A percentile compares a stretch with the other conserved stretches of the same genome.
These are phyloP conservation scores for Dipteronia sinensis DNA, from an alignment of 345 rosid genomes.

Conservation along the genomic window DNA sequence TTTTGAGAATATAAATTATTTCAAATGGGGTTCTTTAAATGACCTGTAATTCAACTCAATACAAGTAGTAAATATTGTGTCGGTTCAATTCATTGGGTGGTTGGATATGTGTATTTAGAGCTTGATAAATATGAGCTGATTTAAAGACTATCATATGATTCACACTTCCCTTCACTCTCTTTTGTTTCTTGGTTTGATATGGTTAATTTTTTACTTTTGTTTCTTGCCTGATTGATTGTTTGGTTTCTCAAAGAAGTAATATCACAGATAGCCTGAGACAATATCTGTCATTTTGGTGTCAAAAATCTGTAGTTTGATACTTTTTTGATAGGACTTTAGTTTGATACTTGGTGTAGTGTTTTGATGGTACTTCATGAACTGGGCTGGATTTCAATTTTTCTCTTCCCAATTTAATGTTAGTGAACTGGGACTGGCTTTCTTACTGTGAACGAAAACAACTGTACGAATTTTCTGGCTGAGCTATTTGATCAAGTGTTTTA, in stretches of 20 bases:
- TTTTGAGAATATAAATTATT: background rate
- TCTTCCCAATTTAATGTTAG: background rate
- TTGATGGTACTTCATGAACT: background rate
- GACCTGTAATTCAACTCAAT: conserved; percentile 13
- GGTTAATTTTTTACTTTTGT: background rate
- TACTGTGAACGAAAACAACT: background rate
- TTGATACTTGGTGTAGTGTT: background rate
- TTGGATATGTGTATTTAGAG: conserved; percentile 18
- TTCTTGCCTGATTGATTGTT: background rate
- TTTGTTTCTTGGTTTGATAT: background rate
- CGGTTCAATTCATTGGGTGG: conserved; percentile 26
- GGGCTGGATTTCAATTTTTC: background rate
- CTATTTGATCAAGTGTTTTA: background rate
- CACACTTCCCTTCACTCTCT: conserved; percentile 7
- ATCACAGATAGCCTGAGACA: background rate
- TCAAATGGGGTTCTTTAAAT: conserved; percentile 12
- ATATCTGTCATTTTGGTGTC: background rate
- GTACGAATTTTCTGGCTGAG: background rate
- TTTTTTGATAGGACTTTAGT: background rate
- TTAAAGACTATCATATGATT: conserved; percentile 24
- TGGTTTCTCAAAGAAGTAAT: background rate
- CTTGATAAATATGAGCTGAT: conserved; percentile 5
- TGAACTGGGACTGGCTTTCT: background rate
- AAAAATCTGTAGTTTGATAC: background rate
- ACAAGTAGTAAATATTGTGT: conserved; percentile 14